phyloP scores from a whole-genome alignment of 768 basidiomycete species.

The Leucocoprinus birnbaumii region DNA sequence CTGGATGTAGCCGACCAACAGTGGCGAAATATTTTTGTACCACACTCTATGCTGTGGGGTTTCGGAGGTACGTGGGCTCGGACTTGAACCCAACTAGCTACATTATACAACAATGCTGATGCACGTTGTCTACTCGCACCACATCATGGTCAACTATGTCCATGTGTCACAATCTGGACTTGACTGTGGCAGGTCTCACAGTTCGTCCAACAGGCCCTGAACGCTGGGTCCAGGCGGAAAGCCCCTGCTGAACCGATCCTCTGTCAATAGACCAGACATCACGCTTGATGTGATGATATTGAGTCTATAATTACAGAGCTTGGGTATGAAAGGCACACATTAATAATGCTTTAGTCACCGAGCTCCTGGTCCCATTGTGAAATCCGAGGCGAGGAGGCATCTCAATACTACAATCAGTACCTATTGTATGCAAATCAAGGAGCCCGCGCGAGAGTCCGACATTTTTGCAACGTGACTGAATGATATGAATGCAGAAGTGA shows the following conservation, averaged over 20 bases:
- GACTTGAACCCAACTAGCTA: too few species aligned
- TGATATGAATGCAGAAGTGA: neutral
- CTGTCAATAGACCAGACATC: too few species aligned
- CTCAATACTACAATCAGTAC: neutral
- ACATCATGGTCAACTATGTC: too few species aligned
- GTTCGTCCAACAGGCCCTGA: too few species aligned
- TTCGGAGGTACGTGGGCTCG: too few species aligned
- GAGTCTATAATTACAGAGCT: neutral
- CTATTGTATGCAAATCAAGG: neutral
- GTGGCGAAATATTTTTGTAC: too few species aligned
- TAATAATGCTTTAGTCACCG: neutral
- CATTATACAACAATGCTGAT: too few species aligned
- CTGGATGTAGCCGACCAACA: too few species aligned
- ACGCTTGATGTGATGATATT: neutral
- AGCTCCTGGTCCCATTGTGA: neutral
- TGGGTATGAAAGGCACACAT: neutral
- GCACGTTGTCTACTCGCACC: too few species aligned
- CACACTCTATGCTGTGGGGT: too few species aligned
- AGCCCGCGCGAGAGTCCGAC: neutral
- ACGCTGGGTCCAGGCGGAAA: neutral
- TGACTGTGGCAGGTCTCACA: too few species aligned
- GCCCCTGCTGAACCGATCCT: neutral
- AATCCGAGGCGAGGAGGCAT: slow-evolving; percentile 3
- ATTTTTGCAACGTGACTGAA: neutral
- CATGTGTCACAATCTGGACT: too few species aligned